Evolutionary conservation across 345 rosid genomes (phyloP).

Genomic region (Psidium guajava): DNA sequence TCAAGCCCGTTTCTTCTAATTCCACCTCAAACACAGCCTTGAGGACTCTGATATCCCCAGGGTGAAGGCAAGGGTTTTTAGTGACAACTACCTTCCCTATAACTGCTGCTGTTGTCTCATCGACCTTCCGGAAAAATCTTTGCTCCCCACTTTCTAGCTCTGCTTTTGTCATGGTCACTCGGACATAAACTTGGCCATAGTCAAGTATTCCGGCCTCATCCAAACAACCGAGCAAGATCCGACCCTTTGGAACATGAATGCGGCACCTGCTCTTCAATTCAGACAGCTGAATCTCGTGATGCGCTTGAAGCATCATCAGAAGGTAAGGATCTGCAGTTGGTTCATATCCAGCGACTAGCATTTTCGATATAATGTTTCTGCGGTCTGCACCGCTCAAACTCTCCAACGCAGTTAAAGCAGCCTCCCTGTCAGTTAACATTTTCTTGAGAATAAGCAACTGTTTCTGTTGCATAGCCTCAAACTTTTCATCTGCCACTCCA

Average conservation of each 20-base stretch:
- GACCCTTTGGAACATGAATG: slow-evolving; percentile 73
- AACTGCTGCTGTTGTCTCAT: slow-evolving; percentile 53
- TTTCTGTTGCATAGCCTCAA: slow-evolving; percentile 48
- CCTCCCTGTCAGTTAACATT: slow-evolving; percentile 54
- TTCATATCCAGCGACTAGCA: slow-evolving; percentile 65
- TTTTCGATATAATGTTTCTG: slow-evolving; percentile 48
- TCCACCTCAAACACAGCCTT: slow-evolving; percentile 53
- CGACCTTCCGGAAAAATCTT: slow-evolving; percentile 42
- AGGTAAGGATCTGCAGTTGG: slow-evolving; percentile 76
- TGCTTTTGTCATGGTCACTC: slow-evolving; percentile 54
- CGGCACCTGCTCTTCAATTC: slow-evolving; percentile 70
- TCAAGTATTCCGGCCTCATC: slow-evolving; percentile 65
- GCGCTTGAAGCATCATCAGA: slow-evolving; percentile 78
- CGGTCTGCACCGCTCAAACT: slow-evolving; percentile 39
- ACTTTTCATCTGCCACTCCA: slow-evolving; percentile 55
- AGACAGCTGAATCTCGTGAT: slow-evolving; percentile 48
- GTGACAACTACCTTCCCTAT: slow-evolving; percentile 76
- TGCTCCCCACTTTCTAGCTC: slow-evolving; percentile 43
- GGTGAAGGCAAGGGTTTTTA: slow-evolving; percentile 94
- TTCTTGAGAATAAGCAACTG: slow-evolving; percentile 50
- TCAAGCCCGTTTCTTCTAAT: slow-evolving; percentile 54
- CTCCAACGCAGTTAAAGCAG: slow-evolving; percentile 63
- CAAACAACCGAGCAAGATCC: slow-evolving; percentile 78
- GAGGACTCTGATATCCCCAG: slow-evolving; percentile 89
- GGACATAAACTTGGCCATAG: slow-evolving; percentile 79